Evolutionary conservation across 2,329 filamentous ascomycete species (phyloP).

Genomic region (Pyricularia grisea): DNA sequence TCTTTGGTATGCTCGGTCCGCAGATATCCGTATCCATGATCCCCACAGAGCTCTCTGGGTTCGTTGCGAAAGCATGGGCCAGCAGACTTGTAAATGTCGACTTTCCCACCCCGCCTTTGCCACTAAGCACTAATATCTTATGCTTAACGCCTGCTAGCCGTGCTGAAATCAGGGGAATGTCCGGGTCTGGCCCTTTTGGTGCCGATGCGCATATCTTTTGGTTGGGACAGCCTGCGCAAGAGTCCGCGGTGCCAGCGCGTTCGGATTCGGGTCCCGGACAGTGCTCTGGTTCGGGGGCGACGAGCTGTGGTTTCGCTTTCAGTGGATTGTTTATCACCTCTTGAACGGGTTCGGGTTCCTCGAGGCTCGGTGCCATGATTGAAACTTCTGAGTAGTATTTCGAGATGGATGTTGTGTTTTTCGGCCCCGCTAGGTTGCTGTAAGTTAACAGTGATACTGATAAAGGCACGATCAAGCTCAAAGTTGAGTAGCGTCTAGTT

Average conservation of each 20-base stretch:
- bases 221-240: constrained; percentile 92
- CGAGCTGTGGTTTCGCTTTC: constrained; percentile 71
- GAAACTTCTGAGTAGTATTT: neutral
- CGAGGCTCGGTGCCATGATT: constrained; percentile 70
- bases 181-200: constrained; percentile 90
- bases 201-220: constrained; percentile 90
- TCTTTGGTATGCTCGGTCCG: constrained; percentile 92
- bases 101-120: constrained; percentile 96
- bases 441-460: neutral
- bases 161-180: constrained; percentile 79
- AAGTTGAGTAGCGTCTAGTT: neutral
- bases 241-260: constrained; percentile 61
- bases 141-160: constrained; percentile 76
- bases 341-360: constrained; percentile 56
- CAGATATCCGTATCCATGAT: constrained; percentile 99
- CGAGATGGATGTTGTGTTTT: neutral
- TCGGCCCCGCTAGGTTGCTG: neutral
- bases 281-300: constrained; percentile 93
- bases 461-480: no score
- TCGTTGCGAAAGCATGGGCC: constrained; percentile 78
- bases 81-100: constrained; percentile 86
- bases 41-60: constrained; percentile 70
- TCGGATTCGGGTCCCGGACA: constrained; percentile 85
- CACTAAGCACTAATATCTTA: constrained; percentile 86
- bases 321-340: constrained; percentile 68